Percentiles rank a stretch among this genome's conserved stretches.
Evolutionary conservation across 1,284 basidiomycete species (phyloP).

Genomic region (Ceratobasidium sp.): DNA sequence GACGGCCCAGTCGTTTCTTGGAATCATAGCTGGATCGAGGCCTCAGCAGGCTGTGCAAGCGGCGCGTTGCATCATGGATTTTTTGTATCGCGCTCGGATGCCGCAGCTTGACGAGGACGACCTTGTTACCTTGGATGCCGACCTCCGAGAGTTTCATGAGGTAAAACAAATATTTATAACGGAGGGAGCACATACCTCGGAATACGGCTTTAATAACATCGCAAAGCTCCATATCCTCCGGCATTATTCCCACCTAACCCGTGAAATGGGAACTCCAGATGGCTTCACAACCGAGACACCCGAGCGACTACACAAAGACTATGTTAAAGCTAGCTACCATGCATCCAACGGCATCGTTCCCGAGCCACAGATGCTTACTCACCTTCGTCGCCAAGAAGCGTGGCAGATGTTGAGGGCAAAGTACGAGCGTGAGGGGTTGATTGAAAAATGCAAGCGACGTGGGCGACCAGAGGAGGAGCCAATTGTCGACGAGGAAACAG

Average conservation of each 20-base stretch:
- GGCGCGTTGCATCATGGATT: constrained; percentile 53
- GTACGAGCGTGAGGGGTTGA: neutral
- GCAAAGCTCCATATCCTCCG: constrained; percentile 39
- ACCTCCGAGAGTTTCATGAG: constrained; percentile 44
- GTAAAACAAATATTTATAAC: constrained; percentile 45
- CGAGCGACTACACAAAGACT: constrained; percentile 29
- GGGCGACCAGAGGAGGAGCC: neutral
- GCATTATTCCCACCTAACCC: constrained; percentile 36
- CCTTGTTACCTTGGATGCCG: constrained; percentile 33
- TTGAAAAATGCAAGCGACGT: neutral
- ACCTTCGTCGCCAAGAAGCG: neutral
- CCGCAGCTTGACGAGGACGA: neutral
- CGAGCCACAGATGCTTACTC: neutral
- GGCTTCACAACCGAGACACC: constrained; percentile 43
- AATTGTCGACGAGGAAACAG: neutral
- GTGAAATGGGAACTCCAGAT: constrained; percentile 40
- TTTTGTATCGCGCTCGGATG: constrained; percentile 48
- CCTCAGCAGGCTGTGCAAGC: constrained; percentile 39
- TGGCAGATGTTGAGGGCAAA: neutral
- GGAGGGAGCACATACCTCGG: neutral
- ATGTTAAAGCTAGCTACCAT: neutral
- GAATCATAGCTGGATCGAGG: neutral
- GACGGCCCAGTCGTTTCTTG: constrained; percentile 20
- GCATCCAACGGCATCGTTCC: neutral
- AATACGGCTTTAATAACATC: constrained; percentile 46